Evolutionary conservation across 345 rosid species (phyloP).

Genomic region (Laguncularia racemosa): DNA sequence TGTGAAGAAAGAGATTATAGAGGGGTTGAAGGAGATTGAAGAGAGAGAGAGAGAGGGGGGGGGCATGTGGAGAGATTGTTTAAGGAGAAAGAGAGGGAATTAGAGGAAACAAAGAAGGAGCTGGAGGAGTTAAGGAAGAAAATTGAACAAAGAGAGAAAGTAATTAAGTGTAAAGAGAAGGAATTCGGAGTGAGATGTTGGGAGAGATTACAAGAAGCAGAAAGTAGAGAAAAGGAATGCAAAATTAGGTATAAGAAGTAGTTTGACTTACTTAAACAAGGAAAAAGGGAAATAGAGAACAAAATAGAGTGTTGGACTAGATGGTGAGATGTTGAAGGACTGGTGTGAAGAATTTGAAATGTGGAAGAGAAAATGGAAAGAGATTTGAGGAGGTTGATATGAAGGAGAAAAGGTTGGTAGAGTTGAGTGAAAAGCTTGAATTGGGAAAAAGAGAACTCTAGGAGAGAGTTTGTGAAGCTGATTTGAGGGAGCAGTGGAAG

Average conservation of each 20-base stretch:
- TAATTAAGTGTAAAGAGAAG: conserved; percentile 5
- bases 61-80: background rate
- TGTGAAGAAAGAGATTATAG: too few relatives aligned
- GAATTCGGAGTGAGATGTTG: background rate
- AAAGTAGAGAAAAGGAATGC: too few relatives aligned
- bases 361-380: conserved; percentile 10
- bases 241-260: background rate
- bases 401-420: conserved; percentile 18
- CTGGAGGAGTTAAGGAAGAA: background rate
- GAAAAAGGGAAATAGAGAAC: too few relatives aligned
- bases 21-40: background rate
- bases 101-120: conserved; percentile 1
- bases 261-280: too few relatives aligned
- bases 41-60: background rate
- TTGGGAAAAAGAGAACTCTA: conserved; percentile 13
- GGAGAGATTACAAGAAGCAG: too few relatives aligned
- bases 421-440: conserved; percentile 9
- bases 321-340: background rate
- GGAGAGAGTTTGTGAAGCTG: conserved; percentile 9
- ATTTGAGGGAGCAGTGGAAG: conserved; percentile 20
- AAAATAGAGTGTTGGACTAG: too few relatives aligned
- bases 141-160: conserved; percentile 10
- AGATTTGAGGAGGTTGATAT: conserved; percentile 8
- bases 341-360: conserved; percentile 9
- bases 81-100: conserved; percentile 6